These are phyloP conservation scores for Naegleria lovaniensis DNA, from an alignment of 208 protist genomes.

Conservation along the genomic window DNA sequence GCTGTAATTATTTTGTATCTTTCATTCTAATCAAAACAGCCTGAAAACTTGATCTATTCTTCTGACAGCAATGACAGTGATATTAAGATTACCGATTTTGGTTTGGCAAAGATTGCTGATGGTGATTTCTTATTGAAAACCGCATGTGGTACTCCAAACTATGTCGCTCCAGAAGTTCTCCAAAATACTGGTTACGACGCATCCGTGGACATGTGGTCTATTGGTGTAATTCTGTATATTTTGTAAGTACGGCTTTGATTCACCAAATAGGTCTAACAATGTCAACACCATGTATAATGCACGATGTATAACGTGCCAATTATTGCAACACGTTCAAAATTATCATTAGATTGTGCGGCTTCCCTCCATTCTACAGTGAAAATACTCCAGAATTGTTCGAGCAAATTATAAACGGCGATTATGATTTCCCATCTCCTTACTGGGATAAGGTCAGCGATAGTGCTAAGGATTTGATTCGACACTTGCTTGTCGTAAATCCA, in stretches of 20 bases:
- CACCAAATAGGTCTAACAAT: no score
- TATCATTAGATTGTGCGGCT: slow-evolving; percentile 48
- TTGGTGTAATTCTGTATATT: slow-evolving; percentile 82
- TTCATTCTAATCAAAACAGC: no score
- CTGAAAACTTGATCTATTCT: slow-evolving; percentile 35
- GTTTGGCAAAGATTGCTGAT: slow-evolving; percentile 39
- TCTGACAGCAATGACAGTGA: slow-evolving; percentile 31
- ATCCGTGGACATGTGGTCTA: slow-evolving; percentile 92
- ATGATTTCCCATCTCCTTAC: slow-evolving; percentile 45
- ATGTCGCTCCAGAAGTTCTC: slow-evolving; percentile 88
- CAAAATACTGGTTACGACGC: slow-evolving; percentile 80
- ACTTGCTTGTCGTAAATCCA: slow-evolving; percentile 13
- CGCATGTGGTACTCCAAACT: slow-evolving; percentile 82
- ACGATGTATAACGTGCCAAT: no score
- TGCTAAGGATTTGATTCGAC: slow-evolving; percentile 28
- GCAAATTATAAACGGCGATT: slow-evolving; percentile 41
- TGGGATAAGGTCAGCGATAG: slow-evolving; percentile 38
- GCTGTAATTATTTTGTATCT: no score
- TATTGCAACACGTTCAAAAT: not conserved
- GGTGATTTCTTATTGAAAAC: slow-evolving; percentile 64
- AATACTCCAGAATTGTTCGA: slow-evolving; percentile 44
- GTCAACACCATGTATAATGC: no score
- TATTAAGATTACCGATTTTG: slow-evolving; percentile 50
- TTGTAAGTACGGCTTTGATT: slow-evolving; percentile 13
- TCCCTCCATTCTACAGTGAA: slow-evolving; percentile 46